phyloP scores from a whole-genome alignment of 2,329 filamentous ascomycete species.

The Teratosphaeria pseudoeucalypti region DNA sequence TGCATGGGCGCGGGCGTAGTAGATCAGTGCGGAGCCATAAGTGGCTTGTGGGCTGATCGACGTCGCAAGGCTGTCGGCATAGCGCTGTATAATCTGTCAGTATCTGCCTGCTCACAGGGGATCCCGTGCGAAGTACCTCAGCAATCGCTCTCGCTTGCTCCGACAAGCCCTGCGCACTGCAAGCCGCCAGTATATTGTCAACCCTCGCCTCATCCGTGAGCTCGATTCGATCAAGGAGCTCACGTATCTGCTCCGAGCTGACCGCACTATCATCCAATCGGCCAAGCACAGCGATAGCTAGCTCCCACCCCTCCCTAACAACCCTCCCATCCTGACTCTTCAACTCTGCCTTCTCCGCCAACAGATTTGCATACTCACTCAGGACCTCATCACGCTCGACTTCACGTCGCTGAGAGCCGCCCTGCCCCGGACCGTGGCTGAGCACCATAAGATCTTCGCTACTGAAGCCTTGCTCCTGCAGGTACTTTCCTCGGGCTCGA shows the following conservation, averaged over 20 bases:
- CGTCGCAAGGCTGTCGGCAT: slow-evolving; percentile 65
- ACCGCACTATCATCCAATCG: slow-evolving; percentile 64
- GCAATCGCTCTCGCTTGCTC: slow-evolving; percentile 71
- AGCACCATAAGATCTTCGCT: slow-evolving; percentile 78
- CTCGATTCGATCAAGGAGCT: slow-evolving; percentile 62
- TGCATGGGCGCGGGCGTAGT: slow-evolving; percentile 78
- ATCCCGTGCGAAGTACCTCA: slow-evolving; percentile 49
- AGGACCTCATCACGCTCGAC: slow-evolving; percentile 80
- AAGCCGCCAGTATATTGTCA: slow-evolving; percentile 69
- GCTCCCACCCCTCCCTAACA: slow-evolving; percentile 64
- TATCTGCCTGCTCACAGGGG: background rate
- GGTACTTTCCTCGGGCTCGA: slow-evolving; percentile 38
- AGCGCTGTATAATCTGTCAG: slow-evolving; percentile 48
- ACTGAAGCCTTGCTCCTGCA: slow-evolving; percentile 57
- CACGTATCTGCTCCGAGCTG: slow-evolving; percentile 63
- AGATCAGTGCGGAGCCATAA: slow-evolving; percentile 80
- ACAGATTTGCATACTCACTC: slow-evolving; percentile 61
- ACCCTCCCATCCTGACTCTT: slow-evolving; percentile 21
- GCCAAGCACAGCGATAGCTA: slow-evolving; percentile 72
- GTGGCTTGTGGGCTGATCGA: slow-evolving; percentile 43
- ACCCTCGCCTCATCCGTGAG: slow-evolving; percentile 61
- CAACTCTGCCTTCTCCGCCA: slow-evolving; percentile 30
- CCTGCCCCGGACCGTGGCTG: slow-evolving; percentile 47
- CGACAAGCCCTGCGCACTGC: slow-evolving; percentile 67
- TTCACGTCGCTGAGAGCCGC: slow-evolving; percentile 49